These are phyloP conservation scores for Phytophthora macrochlamydospora DNA, from an alignment of 352 stramenopile species.

Conservation along the genomic window DNA sequence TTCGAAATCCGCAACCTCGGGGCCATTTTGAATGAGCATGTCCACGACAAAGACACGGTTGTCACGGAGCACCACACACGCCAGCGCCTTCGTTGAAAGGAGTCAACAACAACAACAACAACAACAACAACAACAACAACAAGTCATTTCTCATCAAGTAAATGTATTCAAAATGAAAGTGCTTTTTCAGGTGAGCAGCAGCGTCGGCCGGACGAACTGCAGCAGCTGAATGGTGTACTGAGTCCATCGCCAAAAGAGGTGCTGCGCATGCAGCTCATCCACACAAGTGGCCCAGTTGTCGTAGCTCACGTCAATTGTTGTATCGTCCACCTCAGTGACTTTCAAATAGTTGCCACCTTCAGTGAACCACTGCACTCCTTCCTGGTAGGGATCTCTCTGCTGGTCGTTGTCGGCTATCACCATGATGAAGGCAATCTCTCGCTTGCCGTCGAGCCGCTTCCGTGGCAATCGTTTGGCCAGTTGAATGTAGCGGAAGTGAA, in stretches of 20 bases:
- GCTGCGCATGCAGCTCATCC: neutral
- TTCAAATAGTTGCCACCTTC: slow-evolving; percentile 26
- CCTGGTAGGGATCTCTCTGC: slow-evolving; percentile 10
- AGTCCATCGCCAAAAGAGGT: neutral
- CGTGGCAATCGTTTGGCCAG: neutral
- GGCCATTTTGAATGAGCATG: too few relatives aligned
- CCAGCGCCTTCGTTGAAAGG: too few relatives aligned
- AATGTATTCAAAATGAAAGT: too few relatives aligned
- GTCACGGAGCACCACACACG: too few relatives aligned
- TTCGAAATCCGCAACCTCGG: too few relatives aligned
- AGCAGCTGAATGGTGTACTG: neutral
- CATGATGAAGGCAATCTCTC: neutral
- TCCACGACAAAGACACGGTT: too few relatives aligned
- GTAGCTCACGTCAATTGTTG: neutral
- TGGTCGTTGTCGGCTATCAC: slow-evolving; percentile 22
- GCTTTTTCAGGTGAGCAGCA: too few relatives aligned
- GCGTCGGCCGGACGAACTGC: neutral
- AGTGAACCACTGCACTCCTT: slow-evolving; percentile 20
- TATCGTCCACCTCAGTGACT: slow-evolving; percentile 18
- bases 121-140: too few relatives aligned
- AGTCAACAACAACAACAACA: too few relatives aligned
- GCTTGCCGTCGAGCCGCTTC: neutral
- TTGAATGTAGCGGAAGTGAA: slow-evolving; percentile 8
- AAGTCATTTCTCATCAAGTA: too few relatives aligned
- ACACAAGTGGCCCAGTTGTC: slow-evolving; percentile 1